phyloP scores from a whole-genome alignment of 208 protist species.

The Balamuthia mandrillaris region DNA sequence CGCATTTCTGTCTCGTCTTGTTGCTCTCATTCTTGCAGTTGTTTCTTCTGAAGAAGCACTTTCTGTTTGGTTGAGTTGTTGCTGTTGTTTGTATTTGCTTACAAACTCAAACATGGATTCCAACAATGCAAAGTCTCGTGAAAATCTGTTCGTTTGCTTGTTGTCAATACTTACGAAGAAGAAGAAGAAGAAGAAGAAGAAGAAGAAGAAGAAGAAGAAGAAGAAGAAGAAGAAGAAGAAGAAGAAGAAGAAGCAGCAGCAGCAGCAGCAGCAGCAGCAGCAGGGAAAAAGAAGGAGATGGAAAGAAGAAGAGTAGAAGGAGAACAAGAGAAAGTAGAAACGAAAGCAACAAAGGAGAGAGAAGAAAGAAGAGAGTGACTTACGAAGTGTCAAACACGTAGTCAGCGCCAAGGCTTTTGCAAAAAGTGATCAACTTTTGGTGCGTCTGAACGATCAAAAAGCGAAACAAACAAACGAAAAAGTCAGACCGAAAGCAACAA shows the following conservation, averaged over 20 bases:
- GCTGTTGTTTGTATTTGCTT: background rate
- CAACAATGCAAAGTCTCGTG: slow-evolving; percentile 74
- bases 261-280: too few relatives aligned
- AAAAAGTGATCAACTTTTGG: slow-evolving; percentile 73
- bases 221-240: too few relatives aligned
- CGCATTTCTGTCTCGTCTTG: background rate
- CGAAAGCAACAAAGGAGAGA: too few relatives aligned
- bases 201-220: too few relatives aligned
- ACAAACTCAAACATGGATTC: slow-evolving; percentile 81
- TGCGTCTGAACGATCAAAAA: slow-evolving; percentile 44
- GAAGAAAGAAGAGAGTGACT: too few relatives aligned
- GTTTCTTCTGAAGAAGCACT: background rate
- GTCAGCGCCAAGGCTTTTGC: slow-evolving; percentile 51
- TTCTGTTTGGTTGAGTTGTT: background rate
- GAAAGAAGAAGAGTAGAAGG: too few relatives aligned
- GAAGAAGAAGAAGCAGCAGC: too few relatives aligned
- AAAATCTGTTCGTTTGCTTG: too few relatives aligned
- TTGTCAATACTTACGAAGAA: too few relatives aligned
- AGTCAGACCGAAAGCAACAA: background rate
- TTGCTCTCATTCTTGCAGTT: background rate
- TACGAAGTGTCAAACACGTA: slow-evolving; percentile 78
- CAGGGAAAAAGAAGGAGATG: too few relatives aligned
- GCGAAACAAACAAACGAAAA: background rate
- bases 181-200: too few relatives aligned
- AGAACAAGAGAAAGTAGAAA: too few relatives aligned